Conservation (phyloP, 2,329 filamentous ascomycete genomes). For the Cryphonectria japonica region DNA sequence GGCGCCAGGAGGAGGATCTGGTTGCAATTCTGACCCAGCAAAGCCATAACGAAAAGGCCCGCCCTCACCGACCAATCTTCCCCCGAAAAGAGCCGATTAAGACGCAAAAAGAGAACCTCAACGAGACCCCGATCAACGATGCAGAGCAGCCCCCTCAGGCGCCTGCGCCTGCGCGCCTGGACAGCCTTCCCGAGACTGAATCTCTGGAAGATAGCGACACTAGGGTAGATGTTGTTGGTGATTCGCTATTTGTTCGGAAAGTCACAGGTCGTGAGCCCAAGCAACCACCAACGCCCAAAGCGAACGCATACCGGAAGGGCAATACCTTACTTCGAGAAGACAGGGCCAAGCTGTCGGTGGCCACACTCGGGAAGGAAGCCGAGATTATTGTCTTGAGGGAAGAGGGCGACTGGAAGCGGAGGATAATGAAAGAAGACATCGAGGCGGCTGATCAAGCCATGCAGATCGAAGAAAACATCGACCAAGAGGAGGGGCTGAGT, state of each 20-base stretch:
- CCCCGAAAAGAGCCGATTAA: background rate
- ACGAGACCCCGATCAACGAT: background rate
- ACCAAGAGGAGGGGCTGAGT: constrained; percentile 33
- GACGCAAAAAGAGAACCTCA: background rate
- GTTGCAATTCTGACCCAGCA: constrained; percentile 1
- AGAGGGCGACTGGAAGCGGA: constrained; percentile 31
- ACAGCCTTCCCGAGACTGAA: background rate
- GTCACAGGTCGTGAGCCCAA: background rate
- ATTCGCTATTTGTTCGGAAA: background rate
- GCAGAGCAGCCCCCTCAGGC: background rate
- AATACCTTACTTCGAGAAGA: constrained; percentile 23
- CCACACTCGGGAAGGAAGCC: constrained; percentile 45
- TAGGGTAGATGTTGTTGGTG: background rate
- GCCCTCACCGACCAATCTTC: background rate
- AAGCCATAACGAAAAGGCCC: background rate
- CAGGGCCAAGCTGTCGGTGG: constrained; percentile 34
- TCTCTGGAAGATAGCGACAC: background rate
- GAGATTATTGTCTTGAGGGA: constrained; percentile 54
- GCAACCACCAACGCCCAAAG: background rate
- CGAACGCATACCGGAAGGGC: constrained; percentile 25
- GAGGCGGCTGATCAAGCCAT: background rate
- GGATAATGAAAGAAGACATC: background rate
- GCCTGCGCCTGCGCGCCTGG: background rate
- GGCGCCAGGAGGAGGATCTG: constrained; percentile 10
- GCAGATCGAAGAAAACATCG: constrained; percentile 17